Base-by-base conservation (phyloP, 805 yeast genomes). In the Candida silvicultrix region DNA sequence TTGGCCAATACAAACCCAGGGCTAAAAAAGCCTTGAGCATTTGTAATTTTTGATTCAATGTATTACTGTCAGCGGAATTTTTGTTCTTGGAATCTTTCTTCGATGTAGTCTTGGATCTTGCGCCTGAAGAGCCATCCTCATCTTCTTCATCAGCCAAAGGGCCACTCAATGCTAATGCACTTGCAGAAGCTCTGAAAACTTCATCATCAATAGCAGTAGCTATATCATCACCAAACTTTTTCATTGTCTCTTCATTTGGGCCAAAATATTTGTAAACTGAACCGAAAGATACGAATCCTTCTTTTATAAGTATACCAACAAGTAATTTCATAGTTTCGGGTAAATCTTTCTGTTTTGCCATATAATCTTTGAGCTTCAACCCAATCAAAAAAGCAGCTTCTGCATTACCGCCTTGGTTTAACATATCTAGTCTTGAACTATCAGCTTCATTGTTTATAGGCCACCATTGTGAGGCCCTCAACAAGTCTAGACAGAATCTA, bases 151-250 rank as follows among this genome's bases (percentile, higher is more conserved):
- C 81, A 4, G 74, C 70, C 35, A 90, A 68, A 0, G 96, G 95
- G 10, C 94, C 94, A 6, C 97, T 96, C 54, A 89, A 61, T 0
- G 97, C 94, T 42, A 90, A 66, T 0, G 96, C 95, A 50, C 84
- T 86, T 0, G 87, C 83, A 21, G 78, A 74, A 0, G 90, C 83
- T 49, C 71, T 69, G 54, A 73, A 70, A 0, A 85, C 77, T 47
- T 79, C 75, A 12, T 78, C 78, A 15, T 81, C 31, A 11, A 28
- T 28, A 28, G 31, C 31, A 10, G 8, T 28, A 8, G 31, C 31
- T 10, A 28, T 28, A 4, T 28, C 31, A 28, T 28, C 31, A 28
- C 31, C 31, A 28, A 28, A 65, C 10, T 55, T 54, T 0, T 55
- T 54, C 68, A 85, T 68, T 3, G 64, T 73, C 2, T 66, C 70